These are phyloP conservation scores for Furcasterigmium sp. DNA, from an alignment of 2,329 filamentous ascomycete genomes.

Conservation along the genomic window DNA sequence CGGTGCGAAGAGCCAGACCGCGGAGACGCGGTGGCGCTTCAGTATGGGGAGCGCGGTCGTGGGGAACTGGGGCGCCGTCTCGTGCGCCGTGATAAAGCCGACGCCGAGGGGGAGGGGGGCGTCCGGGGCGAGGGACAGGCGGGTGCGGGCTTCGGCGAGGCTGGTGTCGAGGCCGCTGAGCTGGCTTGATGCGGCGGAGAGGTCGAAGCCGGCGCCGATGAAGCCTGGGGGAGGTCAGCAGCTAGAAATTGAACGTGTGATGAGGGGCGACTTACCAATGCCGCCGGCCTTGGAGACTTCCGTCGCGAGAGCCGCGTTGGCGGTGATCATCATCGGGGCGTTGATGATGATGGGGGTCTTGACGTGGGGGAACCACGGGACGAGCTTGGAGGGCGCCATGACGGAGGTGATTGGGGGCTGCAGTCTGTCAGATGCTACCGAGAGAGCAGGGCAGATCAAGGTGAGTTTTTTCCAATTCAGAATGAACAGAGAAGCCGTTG, in stretches of 20 bases:
- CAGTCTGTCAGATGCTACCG: no score
- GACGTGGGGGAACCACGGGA: conserved; percentile 9
- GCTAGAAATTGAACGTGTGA: neutral
- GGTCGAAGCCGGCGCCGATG: conserved; percentile 22
- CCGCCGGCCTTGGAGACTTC: conserved; percentile 32
- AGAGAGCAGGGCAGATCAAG: no score
- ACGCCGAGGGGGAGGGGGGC: conserved; percentile 46
- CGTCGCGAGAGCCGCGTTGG: conserved; percentile 24
- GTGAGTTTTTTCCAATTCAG: no score
- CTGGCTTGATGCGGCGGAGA: conserved; percentile 21
- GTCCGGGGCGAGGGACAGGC: conserved; percentile 16
- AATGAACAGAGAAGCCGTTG: no score
- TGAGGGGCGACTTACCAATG: conserved; percentile 20
- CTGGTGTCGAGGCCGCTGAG: conserved; percentile 25
- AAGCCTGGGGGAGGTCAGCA: conserved; percentile 21
- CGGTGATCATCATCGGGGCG: conserved; percentile 29
- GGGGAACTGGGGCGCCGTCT: conserved; percentile 30
- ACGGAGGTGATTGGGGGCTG: no score
- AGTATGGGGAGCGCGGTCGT: conserved; percentile 46
- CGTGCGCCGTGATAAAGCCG: conserved; percentile 56
- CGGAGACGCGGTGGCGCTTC: conserved; percentile 45
- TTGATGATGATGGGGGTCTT: conserved; percentile 17
- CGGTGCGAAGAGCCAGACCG: conserved; percentile 65
- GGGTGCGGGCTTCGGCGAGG: conserved; percentile 20
- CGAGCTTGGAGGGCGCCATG: conserved; percentile 7